Evolutionary conservation across 345 rosid species (phyloP).

Genomic region (Bretschneidera sinensis): DNA sequence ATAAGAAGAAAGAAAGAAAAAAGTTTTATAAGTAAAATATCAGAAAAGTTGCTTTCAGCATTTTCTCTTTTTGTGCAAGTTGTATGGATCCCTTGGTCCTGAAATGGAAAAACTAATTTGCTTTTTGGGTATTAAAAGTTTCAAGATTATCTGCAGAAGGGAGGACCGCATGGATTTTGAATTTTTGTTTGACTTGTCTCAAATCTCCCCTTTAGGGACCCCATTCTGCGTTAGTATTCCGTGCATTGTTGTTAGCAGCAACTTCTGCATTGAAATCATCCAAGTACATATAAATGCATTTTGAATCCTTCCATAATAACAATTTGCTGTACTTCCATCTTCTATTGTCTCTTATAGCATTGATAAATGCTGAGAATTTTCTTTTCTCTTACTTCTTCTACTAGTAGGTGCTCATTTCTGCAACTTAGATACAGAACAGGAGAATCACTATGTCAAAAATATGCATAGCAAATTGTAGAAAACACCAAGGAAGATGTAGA

Average conservation of each 20-base stretch:
- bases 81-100: slow-evolving; percentile 16
- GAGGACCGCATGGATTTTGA: background rate
- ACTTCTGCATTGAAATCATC: slow-evolving; percentile 11
- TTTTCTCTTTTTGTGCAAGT: slow-evolving; percentile 26
- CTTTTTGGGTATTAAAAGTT: slow-evolving; percentile 1
- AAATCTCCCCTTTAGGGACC: slow-evolving; percentile 11
- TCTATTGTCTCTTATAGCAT: too few relatives aligned
- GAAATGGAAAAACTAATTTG: slow-evolving; percentile 20
- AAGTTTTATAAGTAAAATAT: background rate
- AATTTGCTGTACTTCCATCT: too few relatives aligned
- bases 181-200: background rate
- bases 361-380: too few relatives aligned
- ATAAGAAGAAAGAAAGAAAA: slow-evolving; percentile 1
- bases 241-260: background rate
- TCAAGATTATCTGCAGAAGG: slow-evolving; percentile 24
- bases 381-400: background rate
- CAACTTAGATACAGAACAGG: too few relatives aligned
- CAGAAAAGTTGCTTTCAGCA: slow-evolving; percentile 9
- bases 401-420: background rate
- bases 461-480: background rate
- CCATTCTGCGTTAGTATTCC: background rate
- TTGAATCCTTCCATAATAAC: too few relatives aligned
- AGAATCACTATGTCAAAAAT: background rate
- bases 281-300: too few relatives aligned
- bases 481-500: slow-evolving; percentile 1